These are phyloP conservation scores for Coccomyxa sp. DNA, from an alignment of 139 green algal species.

Conservation along the genomic window DNA sequence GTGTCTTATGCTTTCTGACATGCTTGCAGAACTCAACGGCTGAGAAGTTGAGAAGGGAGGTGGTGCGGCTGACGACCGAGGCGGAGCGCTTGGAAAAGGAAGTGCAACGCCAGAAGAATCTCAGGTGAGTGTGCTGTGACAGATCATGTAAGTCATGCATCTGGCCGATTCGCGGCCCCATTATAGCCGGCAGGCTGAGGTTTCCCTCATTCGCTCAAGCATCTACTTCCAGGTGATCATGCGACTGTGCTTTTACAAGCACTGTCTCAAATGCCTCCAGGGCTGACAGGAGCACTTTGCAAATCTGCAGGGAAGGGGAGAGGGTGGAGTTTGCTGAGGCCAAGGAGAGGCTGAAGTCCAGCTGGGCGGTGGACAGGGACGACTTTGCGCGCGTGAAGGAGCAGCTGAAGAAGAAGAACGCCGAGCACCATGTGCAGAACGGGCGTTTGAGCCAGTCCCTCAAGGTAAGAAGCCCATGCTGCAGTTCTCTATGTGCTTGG, in stretches of 20 bases:
- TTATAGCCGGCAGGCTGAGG: too few relatives aligned
- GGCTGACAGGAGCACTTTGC: too few relatives aligned
- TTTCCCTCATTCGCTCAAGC: too few relatives aligned
- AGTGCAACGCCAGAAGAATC: slow-evolving; percentile 13
- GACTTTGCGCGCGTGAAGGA: slow-evolving; percentile 28
- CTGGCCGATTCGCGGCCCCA: not conserved
- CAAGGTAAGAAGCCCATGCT: not conserved
- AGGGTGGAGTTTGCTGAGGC: slow-evolving; percentile 19
- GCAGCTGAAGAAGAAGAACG: slow-evolving; percentile 24
- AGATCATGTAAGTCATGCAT: not conserved
- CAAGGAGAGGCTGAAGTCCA: slow-evolving; percentile 21
- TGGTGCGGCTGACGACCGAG: slow-evolving; percentile 12
- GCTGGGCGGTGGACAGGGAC: slow-evolving; percentile 19
- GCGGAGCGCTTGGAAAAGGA: slow-evolving; percentile 18
- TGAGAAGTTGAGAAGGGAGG: slow-evolving; percentile 15
- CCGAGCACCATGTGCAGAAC: slow-evolving; percentile 21
- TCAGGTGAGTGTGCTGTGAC: not conserved
- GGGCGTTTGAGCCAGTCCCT: slow-evolving; percentile 15
- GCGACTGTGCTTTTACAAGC: too few relatives aligned
- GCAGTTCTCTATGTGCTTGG: not conserved
- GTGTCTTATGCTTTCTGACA: too few relatives aligned
- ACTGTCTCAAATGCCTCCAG: too few relatives aligned
- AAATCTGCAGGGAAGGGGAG: slow-evolving; percentile 14
- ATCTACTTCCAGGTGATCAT: too few relatives aligned
- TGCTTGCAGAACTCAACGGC: not conserved